Evolutionary conservation across 306 rosid species (phyloP).

Genomic region (Dryas octopetala): DNA sequence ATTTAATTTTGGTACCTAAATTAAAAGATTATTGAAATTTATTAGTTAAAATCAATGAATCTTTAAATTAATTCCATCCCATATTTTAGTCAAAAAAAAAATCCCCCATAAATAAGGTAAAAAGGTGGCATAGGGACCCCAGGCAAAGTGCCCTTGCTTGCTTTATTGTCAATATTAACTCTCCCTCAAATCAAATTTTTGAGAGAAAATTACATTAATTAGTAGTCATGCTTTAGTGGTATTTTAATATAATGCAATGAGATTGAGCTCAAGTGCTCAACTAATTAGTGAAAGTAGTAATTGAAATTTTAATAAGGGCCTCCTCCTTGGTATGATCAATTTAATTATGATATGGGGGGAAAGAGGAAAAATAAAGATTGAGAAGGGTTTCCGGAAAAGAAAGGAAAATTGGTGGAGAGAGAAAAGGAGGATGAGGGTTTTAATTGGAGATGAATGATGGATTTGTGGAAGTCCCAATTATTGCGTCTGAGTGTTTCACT

Average conservation of each 20-base stretch:
- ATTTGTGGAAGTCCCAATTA: conserved; percentile 35
- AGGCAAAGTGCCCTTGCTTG: neutral
- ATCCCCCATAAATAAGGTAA: neutral
- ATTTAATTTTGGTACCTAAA: no score
- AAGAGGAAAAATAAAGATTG: neutral
- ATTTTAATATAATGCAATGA: no score
- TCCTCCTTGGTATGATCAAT: neutral
- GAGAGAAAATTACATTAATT: no score
- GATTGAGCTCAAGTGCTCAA: neutral
- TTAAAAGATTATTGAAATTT: no score
- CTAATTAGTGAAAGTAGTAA: no score
- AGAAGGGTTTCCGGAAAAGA: neutral
- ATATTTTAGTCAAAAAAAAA: neutral
- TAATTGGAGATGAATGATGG: conserved; percentile 19
- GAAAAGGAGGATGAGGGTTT: neutral
- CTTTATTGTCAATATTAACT: neutral
- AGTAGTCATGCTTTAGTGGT: neutral
- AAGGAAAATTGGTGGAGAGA: neutral
- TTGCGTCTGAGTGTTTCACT: conserved; percentile 20
- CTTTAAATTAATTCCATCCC: no score
- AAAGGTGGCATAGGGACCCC: neutral
- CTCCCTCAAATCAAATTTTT: neutral
- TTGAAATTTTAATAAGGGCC: neutral
- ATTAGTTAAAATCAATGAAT: no score
- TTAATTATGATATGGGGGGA: neutral